These are phyloP conservation scores for Castanea crenata DNA, from an alignment of 306 rosid genomes.

Conservation along the genomic window DNA sequence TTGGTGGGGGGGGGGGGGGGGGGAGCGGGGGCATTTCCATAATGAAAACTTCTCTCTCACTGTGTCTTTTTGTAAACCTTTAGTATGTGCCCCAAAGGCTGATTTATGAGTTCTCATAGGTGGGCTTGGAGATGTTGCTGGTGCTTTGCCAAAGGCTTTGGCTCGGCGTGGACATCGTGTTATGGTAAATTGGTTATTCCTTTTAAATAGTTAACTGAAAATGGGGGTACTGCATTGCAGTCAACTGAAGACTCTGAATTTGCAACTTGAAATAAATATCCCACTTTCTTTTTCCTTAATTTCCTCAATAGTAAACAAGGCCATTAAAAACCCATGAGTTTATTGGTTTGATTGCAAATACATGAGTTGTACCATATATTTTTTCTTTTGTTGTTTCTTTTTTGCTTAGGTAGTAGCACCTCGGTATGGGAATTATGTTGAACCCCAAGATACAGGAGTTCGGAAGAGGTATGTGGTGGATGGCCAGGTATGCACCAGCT, in stretches of 20 bases:
- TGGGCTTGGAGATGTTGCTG: conserved; percentile 99
- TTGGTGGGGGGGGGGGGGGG: neutral
- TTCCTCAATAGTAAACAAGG: neutral
- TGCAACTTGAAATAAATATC: neutral
- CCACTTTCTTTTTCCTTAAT: neutral
- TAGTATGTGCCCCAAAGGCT: conserved; percentile 13
- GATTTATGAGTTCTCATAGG: conserved; percentile 53
- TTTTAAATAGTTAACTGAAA: conserved; percentile 7
- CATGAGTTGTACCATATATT: neutral
- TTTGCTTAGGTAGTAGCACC: conserved; percentile 73
- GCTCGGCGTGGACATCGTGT: conserved; percentile 99
- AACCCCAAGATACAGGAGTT: conserved; percentile 57
- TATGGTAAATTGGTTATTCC: conserved; percentile 58
- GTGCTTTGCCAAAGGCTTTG: conserved; percentile 94
- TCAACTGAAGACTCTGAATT: neutral
- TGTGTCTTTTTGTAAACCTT: conserved; percentile 3
- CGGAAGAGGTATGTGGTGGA: conserved; percentile 64
- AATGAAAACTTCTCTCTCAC: neutral
- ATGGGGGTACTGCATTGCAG: neutral
- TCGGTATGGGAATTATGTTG: conserved; percentile 62
- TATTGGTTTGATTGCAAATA: neutral
- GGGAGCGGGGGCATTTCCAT: neutral
- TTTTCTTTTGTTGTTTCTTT: conserved; percentile 23
- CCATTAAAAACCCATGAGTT: neutral
- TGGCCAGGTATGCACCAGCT: conserved; percentile 66